These are phyloP conservation scores for Pleurotus tuoliensis DNA, from an alignment of 768 basidiomycete species.

Conservation along the genomic window DNA sequence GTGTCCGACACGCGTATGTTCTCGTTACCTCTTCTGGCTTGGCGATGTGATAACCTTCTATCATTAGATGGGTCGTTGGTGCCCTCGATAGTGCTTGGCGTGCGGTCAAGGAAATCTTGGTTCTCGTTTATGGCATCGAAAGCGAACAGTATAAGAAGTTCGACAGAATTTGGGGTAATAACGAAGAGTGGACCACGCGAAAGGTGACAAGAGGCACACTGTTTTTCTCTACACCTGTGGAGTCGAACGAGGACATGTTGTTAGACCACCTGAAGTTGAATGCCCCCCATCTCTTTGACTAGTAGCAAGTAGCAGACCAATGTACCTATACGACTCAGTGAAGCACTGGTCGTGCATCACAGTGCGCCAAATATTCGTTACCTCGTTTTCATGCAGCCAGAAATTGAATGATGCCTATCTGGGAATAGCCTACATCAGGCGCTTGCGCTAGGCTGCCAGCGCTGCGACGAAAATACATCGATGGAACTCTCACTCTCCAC, in stretches of 20 bases:
- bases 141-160: neutral
- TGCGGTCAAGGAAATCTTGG: constrained; percentile 20
- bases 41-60: too few species aligned
- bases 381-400: too few species aligned
- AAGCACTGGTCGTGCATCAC: too few species aligned
- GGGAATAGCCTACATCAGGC: too few species aligned
- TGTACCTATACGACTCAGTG: too few species aligned
- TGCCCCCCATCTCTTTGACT: neutral
- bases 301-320: neutral
- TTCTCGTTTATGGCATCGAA: neutral
- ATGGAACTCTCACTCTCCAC: too few species aligned
- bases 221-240: neutral
- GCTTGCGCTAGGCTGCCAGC: too few species aligned
- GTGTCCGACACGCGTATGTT: constrained; percentile 28
- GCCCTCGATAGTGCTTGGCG: constrained; percentile 33
- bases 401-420: too few species aligned
- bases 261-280: constrained; percentile 1
- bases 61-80: constrained; percentile 33
- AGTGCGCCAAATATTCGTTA: too few species aligned
- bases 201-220: neutral
- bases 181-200: constrained; percentile 4
- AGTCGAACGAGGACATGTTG: neutral
- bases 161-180: neutral
- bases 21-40: neutral
- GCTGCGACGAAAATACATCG: too few species aligned